Base-by-base conservation (phyloP, 225 moss, liverwort and hornwort genomes). In the Anthoceros angustus region DNA sequence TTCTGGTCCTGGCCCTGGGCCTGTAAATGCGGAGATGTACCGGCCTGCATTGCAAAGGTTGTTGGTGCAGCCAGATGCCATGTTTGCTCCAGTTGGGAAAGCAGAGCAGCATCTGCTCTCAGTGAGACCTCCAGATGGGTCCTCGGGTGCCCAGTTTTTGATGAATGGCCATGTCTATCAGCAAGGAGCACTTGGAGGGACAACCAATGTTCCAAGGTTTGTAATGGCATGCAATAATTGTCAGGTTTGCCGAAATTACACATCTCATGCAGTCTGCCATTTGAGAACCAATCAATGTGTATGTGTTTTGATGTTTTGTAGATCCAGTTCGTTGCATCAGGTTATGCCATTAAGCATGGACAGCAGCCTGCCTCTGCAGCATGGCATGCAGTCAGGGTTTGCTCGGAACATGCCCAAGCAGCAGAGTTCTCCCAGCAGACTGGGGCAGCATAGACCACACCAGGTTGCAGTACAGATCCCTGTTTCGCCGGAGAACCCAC, bases 391-490 rank as follows among this genome's bases (percentile, higher is more conserved):
- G 45, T 40, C 38, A 8, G 43, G 43, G 20, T 73, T 70, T 45
- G 26, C 12, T 0, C 75, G 70, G 11, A 71, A 73, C 67, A 10
- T 72, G 43, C 50, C 72, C 6, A 77, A 77, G 65, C 77, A 71
- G 41, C 72, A 78, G 25, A 74, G 72, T 10, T 78, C 81, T 65
- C 71, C 81, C 16, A 78, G 78, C 68, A 65, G 74, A 67, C 42
- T 81, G 25, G 78, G 78, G 8, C 55, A 9, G 5, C 55, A 55
- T 18, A 55, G 55, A 55, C n/a, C 55, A 55, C 55, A 55, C n/a
- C 15, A 15, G 55, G 18, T 55, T 55, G 10, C 16, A 18, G n/a
- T 55, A 9, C 55, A 15, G 14, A 55, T 55, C 23, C 10, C 55
- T 8, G 55, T 15, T 55, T 55, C n/a, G 14, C 55, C 55, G 4